Evolutionary conservation across 106 monocot genomes (phyloP), one percentile per base, ranked within the genome.

Genomic region (Phalaenopsis equestris): DNA sequence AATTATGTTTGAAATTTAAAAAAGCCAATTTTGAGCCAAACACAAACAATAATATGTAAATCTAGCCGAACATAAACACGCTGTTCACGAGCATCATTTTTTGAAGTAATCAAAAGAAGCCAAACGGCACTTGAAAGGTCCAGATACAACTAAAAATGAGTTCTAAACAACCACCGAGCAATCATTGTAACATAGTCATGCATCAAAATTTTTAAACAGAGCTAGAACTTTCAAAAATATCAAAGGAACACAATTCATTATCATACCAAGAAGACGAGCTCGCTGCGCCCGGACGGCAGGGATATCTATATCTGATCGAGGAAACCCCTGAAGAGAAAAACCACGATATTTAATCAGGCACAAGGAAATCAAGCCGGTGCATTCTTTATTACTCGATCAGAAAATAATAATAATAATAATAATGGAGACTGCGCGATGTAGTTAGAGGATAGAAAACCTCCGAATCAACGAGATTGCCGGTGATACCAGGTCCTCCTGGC

Each of bases 381-480:
- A n/a, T 45, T 1, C 6, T 55, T 82, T 78, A 55, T 11, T 21
- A 21, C 0, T 2, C 24, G 39, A 82, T 80, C 10, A 2, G 1
- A 72, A 72, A 49, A 67, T 36, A 18, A 5, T 24, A 43, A 1
- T 5, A 49, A 15, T 36, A 39, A 39, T 41, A 41, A 5, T 0
- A 3, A 43, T 75, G 36, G 24, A 30, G 23, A 49, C 30, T 24
- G 30, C 9, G 42, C n/a, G 30, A 76, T 24, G 11, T 16, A 52
- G 6, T 14, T 12, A 30, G 23, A 76, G 76, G 52, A 24, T 64
- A 1, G 58, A 73, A 73, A 78, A 77, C 98, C 92, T 94, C 92
- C 8, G 85, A 74, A 46, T 98, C 98, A 12, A 94, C 84, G 67
- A 98, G 98, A 80, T 84, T 82, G 68, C 92, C 98, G 79, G 90